phyloP scores from a whole-genome alignment of 2,329 filamentous ascomycete genomes.

The Fusarium pseudonygamai region DNA sequence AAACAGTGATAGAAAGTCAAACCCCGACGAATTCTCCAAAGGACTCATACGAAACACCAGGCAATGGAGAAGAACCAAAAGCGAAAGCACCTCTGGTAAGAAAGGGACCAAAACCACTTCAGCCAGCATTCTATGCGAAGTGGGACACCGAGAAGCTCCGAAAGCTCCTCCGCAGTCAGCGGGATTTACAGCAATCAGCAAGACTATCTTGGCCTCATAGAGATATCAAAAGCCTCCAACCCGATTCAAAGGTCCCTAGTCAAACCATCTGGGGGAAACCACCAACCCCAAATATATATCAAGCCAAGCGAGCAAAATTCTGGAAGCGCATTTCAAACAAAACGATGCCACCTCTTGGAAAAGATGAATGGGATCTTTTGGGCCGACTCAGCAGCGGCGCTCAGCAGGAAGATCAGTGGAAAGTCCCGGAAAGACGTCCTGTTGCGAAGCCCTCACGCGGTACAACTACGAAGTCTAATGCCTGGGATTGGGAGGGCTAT shows the following conservation, averaged over 20 bases:
- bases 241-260: conserved; percentile 50
- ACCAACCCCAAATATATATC: conserved; percentile 49
- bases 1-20: not conserved
- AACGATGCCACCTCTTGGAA: conserved; percentile 63
- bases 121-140: conserved; percentile 53
- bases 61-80: not conserved
- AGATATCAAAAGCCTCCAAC: conserved; percentile 46
- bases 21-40: not conserved
- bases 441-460: conserved; percentile 18
- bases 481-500: conserved; percentile 57
- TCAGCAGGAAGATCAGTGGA: conserved; percentile 50
- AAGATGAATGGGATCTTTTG: conserved; percentile 66
- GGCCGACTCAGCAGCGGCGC: conserved; percentile 56
- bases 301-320: conserved; percentile 57
- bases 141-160: conserved; percentile 61
- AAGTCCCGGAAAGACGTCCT: conserved; percentile 48
- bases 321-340: conserved; percentile 58
- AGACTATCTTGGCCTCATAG: conserved; percentile 41
- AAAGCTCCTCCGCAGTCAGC: conserved; percentile 55
- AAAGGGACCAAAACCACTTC: conserved; percentile 7
- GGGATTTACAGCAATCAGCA: conserved; percentile 42
- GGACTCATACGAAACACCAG: not conserved
- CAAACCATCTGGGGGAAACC: conserved; percentile 62
- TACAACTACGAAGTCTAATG: not conserved
- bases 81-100: not conserved